Evolutionary conservation across 2,329 filamentous ascomycete species (phyloP).

Genomic region (Fusarium sp.): DNA sequence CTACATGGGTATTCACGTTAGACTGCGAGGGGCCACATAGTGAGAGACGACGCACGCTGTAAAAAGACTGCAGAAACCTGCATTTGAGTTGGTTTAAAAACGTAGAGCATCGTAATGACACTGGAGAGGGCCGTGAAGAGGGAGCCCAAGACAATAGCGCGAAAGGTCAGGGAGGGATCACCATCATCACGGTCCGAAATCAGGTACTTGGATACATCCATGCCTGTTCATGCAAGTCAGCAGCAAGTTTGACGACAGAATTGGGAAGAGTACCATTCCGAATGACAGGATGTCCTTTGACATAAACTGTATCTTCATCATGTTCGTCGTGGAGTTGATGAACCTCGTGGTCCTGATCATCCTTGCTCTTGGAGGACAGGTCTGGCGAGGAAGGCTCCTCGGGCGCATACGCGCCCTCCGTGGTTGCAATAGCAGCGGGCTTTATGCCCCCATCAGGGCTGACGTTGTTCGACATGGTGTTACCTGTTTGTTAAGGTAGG

Average conservation of each 20-base stretch:
- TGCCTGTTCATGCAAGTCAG: neutral
- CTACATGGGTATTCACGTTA: neutral
- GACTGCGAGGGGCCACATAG: accelerated
- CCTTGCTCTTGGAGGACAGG: neutral
- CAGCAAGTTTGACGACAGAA: neutral
- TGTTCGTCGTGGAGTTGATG: neutral
- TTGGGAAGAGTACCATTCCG: neutral
- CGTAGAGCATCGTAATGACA: conserved; percentile 33
- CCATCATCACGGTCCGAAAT: conserved; percentile 36
- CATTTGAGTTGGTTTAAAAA: neutral
- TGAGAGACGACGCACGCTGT: neutral
- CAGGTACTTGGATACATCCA: conserved; percentile 35
- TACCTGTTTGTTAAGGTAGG: neutral
- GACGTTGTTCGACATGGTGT: neutral
- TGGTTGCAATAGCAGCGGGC: neutral
- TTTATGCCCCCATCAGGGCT: neutral
- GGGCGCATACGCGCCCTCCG: neutral
- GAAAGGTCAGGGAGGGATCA: conserved; percentile 36
- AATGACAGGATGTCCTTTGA: neutral
- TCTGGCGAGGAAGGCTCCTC: neutral
- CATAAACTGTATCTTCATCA: neutral
- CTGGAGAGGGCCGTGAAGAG: conserved; percentile 30
- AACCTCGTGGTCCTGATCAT: neutral
- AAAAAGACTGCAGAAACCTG: neutral
- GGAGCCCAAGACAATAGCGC: conserved; percentile 29